These are phyloP conservation scores for Grosmannia penicillata DNA, from an alignment of 2,329 filamentous ascomycete genomes.

Conservation along the genomic window DNA sequence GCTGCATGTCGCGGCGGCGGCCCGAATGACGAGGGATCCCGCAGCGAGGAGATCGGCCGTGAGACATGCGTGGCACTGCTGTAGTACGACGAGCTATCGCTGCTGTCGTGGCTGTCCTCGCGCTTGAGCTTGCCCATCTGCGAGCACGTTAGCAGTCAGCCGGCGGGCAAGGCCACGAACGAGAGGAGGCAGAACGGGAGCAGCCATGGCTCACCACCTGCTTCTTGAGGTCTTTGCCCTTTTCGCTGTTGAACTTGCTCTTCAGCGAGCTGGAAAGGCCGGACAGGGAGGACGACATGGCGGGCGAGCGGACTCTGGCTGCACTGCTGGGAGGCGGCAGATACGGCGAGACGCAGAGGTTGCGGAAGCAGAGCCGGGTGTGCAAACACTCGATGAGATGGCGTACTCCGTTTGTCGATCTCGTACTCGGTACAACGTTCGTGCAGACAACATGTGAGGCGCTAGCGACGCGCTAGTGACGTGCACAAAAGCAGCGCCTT, in stretches of 20 bases:
- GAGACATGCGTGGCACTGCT: conserved; percentile 22
- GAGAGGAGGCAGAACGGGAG: background rate
- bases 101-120: too few species aligned
- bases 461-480: conserved; percentile 1
- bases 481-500: conserved; percentile 1
- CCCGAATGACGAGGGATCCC: conserved; percentile 64
- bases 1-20: conserved; percentile 57
- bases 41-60: conserved; percentile 52
- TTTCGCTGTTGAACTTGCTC: conserved; percentile 34
- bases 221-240: conserved; percentile 24
- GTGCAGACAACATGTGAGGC: background rate
- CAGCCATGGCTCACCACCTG: conserved; percentile 26
- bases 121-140: conserved; percentile 15
- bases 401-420: background rate
- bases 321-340: background rate
- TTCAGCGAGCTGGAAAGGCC: conserved; percentile 17
- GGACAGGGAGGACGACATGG: conserved; percentile 19
- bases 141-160: background rate
- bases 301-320: background rate
- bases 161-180: background rate
- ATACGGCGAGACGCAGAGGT: background rate
- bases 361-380: background rate
- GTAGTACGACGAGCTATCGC: conserved; percentile 15
- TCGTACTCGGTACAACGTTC: background rate
- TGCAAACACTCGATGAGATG: background rate